Evolutionary conservation across 2,329 filamentous ascomycete species (phyloP).

Genomic region (Aschersonia sp.): DNA sequence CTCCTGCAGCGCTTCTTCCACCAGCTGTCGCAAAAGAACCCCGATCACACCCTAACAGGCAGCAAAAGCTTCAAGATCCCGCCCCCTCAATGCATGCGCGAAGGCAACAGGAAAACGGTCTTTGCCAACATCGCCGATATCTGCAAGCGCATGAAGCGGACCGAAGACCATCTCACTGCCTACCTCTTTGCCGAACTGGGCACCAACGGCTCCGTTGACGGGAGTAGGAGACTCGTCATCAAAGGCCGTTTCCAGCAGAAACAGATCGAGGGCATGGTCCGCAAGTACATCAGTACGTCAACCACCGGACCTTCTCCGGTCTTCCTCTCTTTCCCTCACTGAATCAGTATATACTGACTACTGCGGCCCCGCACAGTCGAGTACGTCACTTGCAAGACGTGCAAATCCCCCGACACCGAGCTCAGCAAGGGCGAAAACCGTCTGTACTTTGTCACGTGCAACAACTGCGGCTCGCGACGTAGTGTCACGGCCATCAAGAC

Average conservation of each 20-base stretch:
- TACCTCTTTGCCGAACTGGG: slow-evolving; percentile 97
- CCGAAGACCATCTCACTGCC: slow-evolving; percentile 91
- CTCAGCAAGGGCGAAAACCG: slow-evolving; percentile 98
- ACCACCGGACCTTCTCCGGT: not conserved
- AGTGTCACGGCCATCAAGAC: slow-evolving; percentile 98
- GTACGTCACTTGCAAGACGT: slow-evolving; percentile 98
- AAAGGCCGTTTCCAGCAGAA: slow-evolving; percentile 99
- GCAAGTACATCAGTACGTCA: slow-evolving; percentile 79
- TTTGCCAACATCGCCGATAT: slow-evolving; percentile 99
- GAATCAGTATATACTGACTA: not conserved
- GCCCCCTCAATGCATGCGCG: slow-evolving; percentile 92
- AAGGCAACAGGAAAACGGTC: slow-evolving; percentile 99
- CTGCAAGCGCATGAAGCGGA: slow-evolving; percentile 98
- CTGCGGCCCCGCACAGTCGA: slow-evolving; percentile 45
- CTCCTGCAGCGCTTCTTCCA: slow-evolving; percentile 89
- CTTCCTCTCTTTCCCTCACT: too few relatives aligned
- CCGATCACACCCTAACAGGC: slow-evolving; percentile 79
- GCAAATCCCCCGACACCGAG: slow-evolving; percentile 85
- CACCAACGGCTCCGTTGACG: slow-evolving; percentile 91
- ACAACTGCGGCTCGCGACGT: slow-evolving; percentile 64
- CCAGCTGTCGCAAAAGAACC: slow-evolving; percentile 89
- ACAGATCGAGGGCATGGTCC: slow-evolving; percentile 93
- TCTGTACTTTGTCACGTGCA: slow-evolving; percentile 97
- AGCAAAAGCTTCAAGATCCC: slow-evolving; percentile 98
- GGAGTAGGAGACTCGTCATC: slow-evolving; percentile 85